phyloP scores from a whole-genome alignment of 2,329 filamentous ascomycete species.

The Decorospora gaudefroyi region DNA sequence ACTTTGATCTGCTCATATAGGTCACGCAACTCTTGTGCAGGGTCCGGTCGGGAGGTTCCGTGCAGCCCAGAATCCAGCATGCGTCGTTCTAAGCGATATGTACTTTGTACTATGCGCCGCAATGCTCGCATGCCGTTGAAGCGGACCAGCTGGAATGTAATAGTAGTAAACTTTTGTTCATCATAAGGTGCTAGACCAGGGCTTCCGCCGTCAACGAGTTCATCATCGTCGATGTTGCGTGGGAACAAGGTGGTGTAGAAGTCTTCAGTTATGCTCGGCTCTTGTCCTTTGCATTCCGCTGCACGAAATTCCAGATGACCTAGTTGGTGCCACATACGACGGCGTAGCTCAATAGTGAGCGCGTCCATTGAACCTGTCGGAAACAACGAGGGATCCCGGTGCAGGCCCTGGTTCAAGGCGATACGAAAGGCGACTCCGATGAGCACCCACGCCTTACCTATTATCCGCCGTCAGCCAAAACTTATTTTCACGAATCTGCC shows the following conservation, averaged over 20 bases:
- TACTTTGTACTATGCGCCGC: constrained; percentile 45
- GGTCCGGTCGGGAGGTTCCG: constrained; percentile 42
- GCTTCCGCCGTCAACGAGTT: constrained; percentile 45
- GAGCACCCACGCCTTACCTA: constrained; percentile 47
- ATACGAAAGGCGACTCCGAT: constrained; percentile 47
- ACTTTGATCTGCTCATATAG: constrained; percentile 46
- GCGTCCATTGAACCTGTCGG: constrained; percentile 45
- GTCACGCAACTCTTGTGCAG: constrained; percentile 39
- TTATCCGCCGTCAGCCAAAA: constrained; percentile 7
- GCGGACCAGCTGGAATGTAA: constrained; percentile 45
- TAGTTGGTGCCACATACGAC: constrained; percentile 47
- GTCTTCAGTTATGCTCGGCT: constrained; percentile 45
- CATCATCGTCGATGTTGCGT: constrained; percentile 48
- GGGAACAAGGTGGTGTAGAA: constrained; percentile 47
- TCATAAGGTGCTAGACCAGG: constrained; percentile 39
- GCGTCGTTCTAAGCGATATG: constrained; percentile 45
- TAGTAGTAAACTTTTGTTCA: constrained; percentile 41
- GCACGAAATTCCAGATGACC: constrained; percentile 47
- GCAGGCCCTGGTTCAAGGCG: constrained; percentile 46
- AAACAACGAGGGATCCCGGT: constrained; percentile 47
- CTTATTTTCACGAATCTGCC: too few species aligned
- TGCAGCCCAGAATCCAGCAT: constrained; percentile 43
- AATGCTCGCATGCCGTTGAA: constrained; percentile 43
- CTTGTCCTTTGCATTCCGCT: constrained; percentile 48
- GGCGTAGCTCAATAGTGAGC: constrained; percentile 46